Evolutionary conservation across 176 grass and related monocot species (phyloP).

Genomic region (Lolium rigidum): DNA sequence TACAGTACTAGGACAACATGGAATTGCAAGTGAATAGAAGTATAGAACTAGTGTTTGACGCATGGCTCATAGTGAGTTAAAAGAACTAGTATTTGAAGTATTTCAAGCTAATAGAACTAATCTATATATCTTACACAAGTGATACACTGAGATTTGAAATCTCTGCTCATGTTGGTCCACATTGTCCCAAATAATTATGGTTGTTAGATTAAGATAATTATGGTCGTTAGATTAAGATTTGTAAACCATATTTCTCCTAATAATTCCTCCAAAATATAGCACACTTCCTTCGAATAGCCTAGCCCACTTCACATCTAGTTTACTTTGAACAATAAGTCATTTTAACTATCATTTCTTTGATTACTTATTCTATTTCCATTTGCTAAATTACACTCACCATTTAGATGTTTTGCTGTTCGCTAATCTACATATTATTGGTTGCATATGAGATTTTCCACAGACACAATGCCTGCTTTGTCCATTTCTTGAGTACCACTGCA

Average conservation of each 20-base stretch:
- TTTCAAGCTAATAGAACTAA: neutral
- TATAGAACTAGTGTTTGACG: neutral
- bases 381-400: neutral
- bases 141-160: neutral
- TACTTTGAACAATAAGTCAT: neutral
- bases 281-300: neutral
- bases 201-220: neutral
- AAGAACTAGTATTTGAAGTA: neutral
- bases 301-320: neutral
- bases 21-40: no score
- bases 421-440: neutral
- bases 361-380: neutral
- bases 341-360: neutral
- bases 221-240: neutral
- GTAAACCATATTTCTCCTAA: neutral
- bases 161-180: neutral
- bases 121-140: neutral
- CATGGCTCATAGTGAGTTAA: neutral
- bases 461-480: neutral
- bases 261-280: neutral
- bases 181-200: neutral
- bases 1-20: neutral
- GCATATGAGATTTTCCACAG: neutral
- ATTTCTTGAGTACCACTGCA: neutral
- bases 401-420: neutral